phyloP scores from a whole-genome alignment of 306 rosid genomes.

The Phaseolus lunatus region DNA sequence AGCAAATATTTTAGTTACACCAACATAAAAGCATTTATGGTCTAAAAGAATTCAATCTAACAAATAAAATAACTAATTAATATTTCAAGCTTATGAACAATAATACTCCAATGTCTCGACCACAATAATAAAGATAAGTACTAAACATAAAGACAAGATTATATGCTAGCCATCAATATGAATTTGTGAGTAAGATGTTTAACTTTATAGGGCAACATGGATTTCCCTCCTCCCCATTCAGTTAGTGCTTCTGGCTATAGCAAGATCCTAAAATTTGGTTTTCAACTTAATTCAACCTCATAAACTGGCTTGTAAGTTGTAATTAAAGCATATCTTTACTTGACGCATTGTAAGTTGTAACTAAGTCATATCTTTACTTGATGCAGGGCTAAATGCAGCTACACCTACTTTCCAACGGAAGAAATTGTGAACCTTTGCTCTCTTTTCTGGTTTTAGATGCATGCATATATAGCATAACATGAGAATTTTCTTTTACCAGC shows the following conservation, averaged over 20 bases:
- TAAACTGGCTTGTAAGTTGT: not conserved
- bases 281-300: not conserved
- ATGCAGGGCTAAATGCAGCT: not conserved
- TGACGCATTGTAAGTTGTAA: not conserved
- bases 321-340: not conserved
- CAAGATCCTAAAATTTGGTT: constrained; percentile 3
- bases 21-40: constrained; percentile 24
- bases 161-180: constrained; percentile 4
- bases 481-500: not conserved
- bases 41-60: constrained; percentile 28
- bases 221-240: not conserved
- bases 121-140: constrained; percentile 19
- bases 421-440: not conserved
- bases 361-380: not conserved
- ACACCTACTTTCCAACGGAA: not conserved
- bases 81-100: constrained; percentile 24
- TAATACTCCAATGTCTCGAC: not conserved
- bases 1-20: constrained; percentile 9
- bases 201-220: not conserved
- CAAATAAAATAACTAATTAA: not conserved
- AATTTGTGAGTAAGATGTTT: constrained; percentile 5
- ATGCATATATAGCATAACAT: not conserved
- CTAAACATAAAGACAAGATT: not conserved
- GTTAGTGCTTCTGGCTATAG: not conserved
- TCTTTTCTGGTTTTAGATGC: constrained; percentile 2